These are phyloP conservation scores for Solanum chilense DNA, from an alignment of 257 asterid genomes.

Conservation along the genomic window DNA sequence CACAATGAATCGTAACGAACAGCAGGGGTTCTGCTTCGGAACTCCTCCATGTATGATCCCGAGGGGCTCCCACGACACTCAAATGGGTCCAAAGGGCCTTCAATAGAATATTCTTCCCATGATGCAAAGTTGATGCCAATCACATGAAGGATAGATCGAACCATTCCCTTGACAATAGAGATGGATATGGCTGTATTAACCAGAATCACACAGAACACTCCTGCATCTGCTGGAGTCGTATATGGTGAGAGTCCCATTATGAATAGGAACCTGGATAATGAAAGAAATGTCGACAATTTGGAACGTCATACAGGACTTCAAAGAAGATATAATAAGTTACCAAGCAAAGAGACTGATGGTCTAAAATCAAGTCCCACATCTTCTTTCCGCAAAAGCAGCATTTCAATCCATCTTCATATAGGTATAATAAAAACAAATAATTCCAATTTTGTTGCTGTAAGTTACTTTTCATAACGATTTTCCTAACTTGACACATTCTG, in stretches of 20 bases:
- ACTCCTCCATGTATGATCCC: slow-evolving; percentile 67
- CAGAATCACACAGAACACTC: slow-evolving; percentile 68
- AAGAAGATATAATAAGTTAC: not conserved
- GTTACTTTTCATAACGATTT: not conserved
- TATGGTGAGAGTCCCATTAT: slow-evolving; percentile 78
- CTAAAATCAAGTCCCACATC: not conserved
- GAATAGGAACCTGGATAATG: slow-evolving; percentile 10
- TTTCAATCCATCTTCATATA: not conserved
- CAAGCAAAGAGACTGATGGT: not conserved
- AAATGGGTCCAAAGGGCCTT: slow-evolving; percentile 25
- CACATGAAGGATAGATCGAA: slow-evolving; percentile 53
- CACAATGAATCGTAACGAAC: slow-evolving; percentile 41
- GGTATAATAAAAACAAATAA: not conserved
- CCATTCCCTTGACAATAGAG: slow-evolving; percentile 57
- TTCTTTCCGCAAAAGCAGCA: not conserved
- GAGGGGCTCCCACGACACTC: slow-evolving; percentile 41
- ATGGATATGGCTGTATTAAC: slow-evolving; percentile 80
- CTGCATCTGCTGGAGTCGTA: slow-evolving; percentile 74
- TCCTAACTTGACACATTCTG: not conserved
- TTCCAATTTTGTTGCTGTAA: not conserved
- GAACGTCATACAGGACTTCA: not conserved
- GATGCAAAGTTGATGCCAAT: slow-evolving; percentile 68
- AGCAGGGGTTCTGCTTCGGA: slow-evolving; percentile 51
- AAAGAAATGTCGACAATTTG: not conserved
- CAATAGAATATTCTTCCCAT: slow-evolving; percentile 49